Evolutionary conservation across 768 basidiomycete species (phyloP).

Genomic region (Leccinum broughii): DNA sequence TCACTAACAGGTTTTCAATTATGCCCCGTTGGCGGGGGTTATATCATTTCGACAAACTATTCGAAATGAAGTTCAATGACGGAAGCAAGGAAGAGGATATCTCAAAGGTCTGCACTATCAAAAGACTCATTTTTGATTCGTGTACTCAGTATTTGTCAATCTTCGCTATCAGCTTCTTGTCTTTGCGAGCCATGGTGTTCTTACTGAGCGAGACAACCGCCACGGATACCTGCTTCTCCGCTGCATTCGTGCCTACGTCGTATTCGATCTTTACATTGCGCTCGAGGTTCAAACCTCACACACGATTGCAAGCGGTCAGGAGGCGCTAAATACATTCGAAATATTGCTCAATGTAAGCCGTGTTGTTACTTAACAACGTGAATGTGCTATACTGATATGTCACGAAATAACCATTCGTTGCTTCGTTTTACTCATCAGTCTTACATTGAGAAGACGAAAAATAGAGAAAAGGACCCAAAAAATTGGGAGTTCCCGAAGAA

Average conservation of each 20-base stretch:
- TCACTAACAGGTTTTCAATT: neutral
- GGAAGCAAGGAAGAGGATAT: neutral
- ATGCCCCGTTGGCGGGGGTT: neutral
- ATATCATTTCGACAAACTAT: neutral
- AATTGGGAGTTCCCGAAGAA: neutral
- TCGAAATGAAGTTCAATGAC: neutral
- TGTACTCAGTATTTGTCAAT: neutral
- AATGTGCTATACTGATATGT: too few relatives aligned
- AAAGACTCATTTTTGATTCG: neutral
- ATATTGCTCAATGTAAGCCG: neutral
- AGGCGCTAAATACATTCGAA: neutral
- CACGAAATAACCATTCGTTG: too few relatives aligned
- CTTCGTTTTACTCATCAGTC: neutral
- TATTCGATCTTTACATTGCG: neutral
- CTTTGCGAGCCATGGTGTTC: neutral
- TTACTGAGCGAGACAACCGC: neutral
- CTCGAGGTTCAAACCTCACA: neutral
- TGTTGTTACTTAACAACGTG: neutral
- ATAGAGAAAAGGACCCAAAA: neutral
- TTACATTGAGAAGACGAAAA: neutral
- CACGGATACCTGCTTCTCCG: neutral
- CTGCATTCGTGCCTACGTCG: neutral
- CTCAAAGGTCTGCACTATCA: neutral
- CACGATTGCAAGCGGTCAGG: neutral
- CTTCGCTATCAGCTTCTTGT: neutral